Percentiles rank a stretch among this genome's conserved stretches.
Conservation (phyloP, 1,139 yeast genomes). For the Pneumocystis jirovecii region DNA sequence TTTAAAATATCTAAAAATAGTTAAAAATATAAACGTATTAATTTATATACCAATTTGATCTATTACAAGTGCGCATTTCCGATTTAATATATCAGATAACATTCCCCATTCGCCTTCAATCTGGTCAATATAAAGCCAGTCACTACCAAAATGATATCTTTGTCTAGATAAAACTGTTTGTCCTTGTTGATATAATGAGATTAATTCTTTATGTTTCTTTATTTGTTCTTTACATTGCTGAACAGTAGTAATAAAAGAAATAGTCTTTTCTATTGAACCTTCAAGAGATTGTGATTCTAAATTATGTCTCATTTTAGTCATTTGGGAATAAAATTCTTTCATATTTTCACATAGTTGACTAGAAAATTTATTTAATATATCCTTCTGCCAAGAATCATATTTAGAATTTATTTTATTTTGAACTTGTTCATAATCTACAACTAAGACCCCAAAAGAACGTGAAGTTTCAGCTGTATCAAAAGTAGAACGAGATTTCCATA, state of each 20-base stretch:
- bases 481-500: conserved; percentile 32
- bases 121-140: conserved; percentile 55
- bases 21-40: background rate
- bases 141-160: conserved; percentile 35
- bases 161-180: conserved; percentile 34
- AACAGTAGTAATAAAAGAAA: conserved; percentile 26
- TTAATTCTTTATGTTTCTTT: conserved; percentile 23
- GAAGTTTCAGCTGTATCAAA: conserved; percentile 39
- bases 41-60: conserved; percentile 13
- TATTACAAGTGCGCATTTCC: conserved; percentile 22
- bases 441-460: conserved; percentile 30
- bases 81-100: conserved; percentile 31
- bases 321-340: conserved; percentile 20
- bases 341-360: conserved; percentile 23
- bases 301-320: conserved; percentile 22
- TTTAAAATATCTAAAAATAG: conserved; percentile 11
- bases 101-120: conserved; percentile 38
- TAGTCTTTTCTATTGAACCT: conserved; percentile 27
- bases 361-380: conserved; percentile 34
- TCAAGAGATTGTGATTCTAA: conserved; percentile 27
- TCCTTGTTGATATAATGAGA: conserved; percentile 26
- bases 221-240: conserved; percentile 20
- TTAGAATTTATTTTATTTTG: conserved; percentile 40
- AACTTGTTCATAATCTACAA: conserved; percentile 36
- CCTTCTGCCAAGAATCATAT: conserved; percentile 45